Conservation (phyloP, 192 early-diverging fungal genomes). For the Linderina pennispora region DNA sequence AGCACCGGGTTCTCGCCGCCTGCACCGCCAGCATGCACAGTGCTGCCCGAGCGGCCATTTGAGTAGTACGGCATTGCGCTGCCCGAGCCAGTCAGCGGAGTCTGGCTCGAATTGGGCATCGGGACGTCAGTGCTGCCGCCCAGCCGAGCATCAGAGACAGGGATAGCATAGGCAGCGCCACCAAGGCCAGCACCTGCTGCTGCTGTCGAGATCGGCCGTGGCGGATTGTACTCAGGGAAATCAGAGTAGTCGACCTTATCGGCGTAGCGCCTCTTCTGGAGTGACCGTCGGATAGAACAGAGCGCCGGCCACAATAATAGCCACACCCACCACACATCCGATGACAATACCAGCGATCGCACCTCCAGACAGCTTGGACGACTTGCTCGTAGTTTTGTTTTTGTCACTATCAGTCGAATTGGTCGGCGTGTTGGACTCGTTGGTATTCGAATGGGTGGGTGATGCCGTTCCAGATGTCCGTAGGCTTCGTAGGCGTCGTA, state of each 20-base stretch:
- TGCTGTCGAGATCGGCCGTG: too few relatives aligned
- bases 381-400: background rate
- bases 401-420: background rate
- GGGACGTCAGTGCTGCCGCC: too few relatives aligned
- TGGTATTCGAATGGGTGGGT: background rate
- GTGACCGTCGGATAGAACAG: background rate
- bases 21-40: background rate
- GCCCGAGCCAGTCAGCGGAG: background rate
- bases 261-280: background rate
- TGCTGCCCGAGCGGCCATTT: background rate
- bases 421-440: background rate
- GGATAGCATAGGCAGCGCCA: background rate
- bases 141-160: too few relatives aligned
- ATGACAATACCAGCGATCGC: background rate
- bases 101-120: background rate
- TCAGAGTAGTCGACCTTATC: background rate
- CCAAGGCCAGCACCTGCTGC: background rate
- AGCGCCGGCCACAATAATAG: background rate
- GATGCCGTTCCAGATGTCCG: background rate
- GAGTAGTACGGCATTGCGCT: background rate
- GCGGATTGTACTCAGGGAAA: background rate
- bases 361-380: background rate
- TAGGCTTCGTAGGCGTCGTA: background rate
- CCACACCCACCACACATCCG: background rate
- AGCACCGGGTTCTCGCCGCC: background rate